phyloP scores from a whole-genome alignment of 116 monocot species.

The Zostera marina region DNA sequence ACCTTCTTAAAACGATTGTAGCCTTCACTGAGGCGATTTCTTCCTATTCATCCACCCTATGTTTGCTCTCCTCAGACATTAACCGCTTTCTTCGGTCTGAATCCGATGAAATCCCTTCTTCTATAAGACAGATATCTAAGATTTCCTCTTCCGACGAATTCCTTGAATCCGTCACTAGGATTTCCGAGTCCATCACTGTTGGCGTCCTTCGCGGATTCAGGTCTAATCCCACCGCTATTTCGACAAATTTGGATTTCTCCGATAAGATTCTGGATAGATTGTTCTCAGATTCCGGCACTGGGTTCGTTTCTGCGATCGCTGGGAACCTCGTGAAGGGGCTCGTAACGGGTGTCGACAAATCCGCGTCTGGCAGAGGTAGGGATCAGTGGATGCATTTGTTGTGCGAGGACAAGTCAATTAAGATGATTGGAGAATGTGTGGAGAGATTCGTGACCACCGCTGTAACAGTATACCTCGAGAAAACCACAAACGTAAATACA shows the following conservation, averaged over 20 bases:
- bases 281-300: conserved; percentile 28
- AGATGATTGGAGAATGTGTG: conserved; percentile 39
- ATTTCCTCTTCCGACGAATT: conserved; percentile 45
- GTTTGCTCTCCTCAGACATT: conserved; percentile 47
- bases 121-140: conserved; percentile 55
- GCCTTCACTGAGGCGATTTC: conserved; percentile 25
- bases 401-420: conserved; percentile 26
- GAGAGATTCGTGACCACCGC: conserved; percentile 54
- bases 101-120: conserved; percentile 52
- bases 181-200: conserved; percentile 47
- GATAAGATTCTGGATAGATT: conserved; percentile 37
- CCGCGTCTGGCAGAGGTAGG: neutral
- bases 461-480: conserved; percentile 59
- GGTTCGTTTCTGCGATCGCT: conserved; percentile 42
- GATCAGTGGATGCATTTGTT: conserved; percentile 21
- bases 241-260: conserved; percentile 9
- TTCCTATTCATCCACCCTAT: conserved; percentile 30
- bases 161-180: conserved; percentile 23
- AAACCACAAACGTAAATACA: conserved; percentile 44
- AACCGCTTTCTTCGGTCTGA: conserved; percentile 60
- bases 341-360: conserved; percentile 19
- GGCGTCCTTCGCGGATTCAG: conserved; percentile 32
- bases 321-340: conserved; percentile 41
- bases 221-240: neutral
- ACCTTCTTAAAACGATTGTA: conserved; percentile 22